Percentiles rank a stretch among this genome's conserved stretches.
phyloP scores from a whole-genome alignment of 192 early-diverging fungal genomes.

The Backusella mclennaniae region DNA sequence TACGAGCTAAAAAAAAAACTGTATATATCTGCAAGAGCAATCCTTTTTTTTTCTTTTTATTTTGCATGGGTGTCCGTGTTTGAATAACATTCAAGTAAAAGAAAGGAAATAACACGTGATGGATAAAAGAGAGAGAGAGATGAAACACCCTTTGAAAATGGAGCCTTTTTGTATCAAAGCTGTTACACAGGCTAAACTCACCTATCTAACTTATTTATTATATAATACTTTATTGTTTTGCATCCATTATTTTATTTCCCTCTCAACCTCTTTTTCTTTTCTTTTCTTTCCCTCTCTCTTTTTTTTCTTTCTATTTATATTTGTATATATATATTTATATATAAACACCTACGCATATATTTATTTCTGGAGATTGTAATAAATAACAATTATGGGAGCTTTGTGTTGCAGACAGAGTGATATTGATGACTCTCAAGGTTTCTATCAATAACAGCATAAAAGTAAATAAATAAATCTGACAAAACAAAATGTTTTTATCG shows the following conservation, averaged over 20 bases:
- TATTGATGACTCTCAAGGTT: conserved; percentile 24
- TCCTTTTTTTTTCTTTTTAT: not conserved
- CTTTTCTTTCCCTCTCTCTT: not conserved
- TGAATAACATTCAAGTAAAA: not conserved
- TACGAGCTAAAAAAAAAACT: not conserved
- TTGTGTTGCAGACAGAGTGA: conserved; percentile 25
- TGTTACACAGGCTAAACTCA: conserved; percentile 6
- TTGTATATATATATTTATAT: not conserved
- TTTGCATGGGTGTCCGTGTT: not conserved
- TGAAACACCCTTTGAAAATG: conserved; percentile 1
- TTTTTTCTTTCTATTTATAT: not conserved
- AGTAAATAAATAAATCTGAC: not conserved
- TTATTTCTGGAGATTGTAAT: not conserved
- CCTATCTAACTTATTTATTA: not conserved
- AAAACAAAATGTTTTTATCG: not conserved
- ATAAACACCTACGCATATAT: not conserved
- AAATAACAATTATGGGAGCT: conserved; percentile 22
- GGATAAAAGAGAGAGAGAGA: not conserved
- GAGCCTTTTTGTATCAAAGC: not conserved
- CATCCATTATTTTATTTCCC: not conserved
- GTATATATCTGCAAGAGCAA: not conserved
- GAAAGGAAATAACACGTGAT: not conserved
- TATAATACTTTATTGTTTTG: conserved; percentile 1
- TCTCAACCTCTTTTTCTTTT: not conserved
- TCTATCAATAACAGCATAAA: not conserved